Evolutionary conservation across 495 filamentous ascomycete species (phyloP).

Genomic region (Apiosordaria backusii): DNA sequence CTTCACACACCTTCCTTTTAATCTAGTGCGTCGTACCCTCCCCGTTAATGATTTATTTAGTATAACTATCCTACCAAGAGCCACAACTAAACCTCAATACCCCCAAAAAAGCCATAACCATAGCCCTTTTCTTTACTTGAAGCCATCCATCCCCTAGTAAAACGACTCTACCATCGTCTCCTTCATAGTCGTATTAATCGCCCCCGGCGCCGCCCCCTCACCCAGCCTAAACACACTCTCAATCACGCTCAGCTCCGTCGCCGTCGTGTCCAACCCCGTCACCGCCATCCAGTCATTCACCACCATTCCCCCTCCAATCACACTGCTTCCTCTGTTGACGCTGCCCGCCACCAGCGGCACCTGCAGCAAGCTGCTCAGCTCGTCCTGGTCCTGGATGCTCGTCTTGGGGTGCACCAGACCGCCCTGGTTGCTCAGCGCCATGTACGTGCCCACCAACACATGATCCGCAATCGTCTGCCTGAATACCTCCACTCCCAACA

Average conservation of each 20-base stretch:
- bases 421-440: constrained; percentile 92
- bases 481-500: constrained; percentile 96
- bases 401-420: constrained; percentile 98
- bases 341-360: constrained; percentile 92
- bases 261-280: constrained; percentile 93
- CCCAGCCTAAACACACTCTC: constrained; percentile 93
- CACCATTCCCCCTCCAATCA: constrained; percentile 98
- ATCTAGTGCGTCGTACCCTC: too few species aligned
- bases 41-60: background rate
- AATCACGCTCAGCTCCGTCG: constrained; percentile 91
- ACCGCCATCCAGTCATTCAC: constrained; percentile 99
- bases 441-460: constrained; percentile 92
- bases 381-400: constrained; percentile 93
- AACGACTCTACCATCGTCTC: constrained; percentile 98
- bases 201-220: constrained; percentile 73
- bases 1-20: background rate
- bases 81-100: background rate
- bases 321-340: constrained; percentile 85
- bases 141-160: constrained; percentile 63
- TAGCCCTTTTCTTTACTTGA: background rate
- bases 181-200: constrained; percentile 78
- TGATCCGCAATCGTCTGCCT: constrained; percentile 96
- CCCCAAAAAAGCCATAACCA: background rate
- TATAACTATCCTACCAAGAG: constrained; percentile 2
- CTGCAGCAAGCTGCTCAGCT: constrained; percentile 88